phyloP scores from a whole-genome alignment of 345 rosid species.

The Syzygium aromaticum region DNA sequence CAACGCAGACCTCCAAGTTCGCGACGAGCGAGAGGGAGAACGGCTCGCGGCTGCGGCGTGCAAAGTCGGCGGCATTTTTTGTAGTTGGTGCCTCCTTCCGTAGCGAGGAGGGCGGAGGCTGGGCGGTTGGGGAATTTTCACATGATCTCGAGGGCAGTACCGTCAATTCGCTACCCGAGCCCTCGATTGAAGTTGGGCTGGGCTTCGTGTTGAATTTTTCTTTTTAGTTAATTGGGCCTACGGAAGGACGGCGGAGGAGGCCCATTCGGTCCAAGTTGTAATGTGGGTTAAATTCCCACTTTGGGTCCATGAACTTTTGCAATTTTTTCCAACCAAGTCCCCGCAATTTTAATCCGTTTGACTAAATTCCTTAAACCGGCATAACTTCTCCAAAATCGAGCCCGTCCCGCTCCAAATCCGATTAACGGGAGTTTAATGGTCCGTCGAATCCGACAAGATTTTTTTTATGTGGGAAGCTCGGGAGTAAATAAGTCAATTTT shows the following conservation, averaged over 20 bases:
- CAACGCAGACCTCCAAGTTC: background rate
- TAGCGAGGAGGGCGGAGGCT: background rate
- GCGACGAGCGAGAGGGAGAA: background rate
- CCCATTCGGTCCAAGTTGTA: background rate
- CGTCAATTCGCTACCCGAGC: background rate
- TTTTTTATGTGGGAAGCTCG: background rate
- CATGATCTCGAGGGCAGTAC: background rate
- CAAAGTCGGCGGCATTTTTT: background rate
- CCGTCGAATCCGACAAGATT: background rate
- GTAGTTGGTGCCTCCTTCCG: background rate
- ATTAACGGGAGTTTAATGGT: background rate
- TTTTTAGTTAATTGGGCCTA: accelerated
- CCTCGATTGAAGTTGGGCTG: background rate
- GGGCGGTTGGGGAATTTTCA: background rate
- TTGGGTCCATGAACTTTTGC: background rate
- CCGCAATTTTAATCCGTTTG: background rate
- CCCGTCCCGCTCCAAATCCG: background rate
- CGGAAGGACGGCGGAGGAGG: background rate
- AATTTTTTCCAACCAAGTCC: background rate
- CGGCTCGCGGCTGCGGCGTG: background rate
- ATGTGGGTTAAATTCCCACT: background rate
- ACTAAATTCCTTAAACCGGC: background rate
- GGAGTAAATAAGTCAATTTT: no score
- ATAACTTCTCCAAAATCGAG: background rate
- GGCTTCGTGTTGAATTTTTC: background rate